A percentile compares a stretch with the other conserved stretches of the same genome.
Conservation (phyloP, 2,329 filamentous ascomycete genomes). For the Leptographium procerum region DNA sequence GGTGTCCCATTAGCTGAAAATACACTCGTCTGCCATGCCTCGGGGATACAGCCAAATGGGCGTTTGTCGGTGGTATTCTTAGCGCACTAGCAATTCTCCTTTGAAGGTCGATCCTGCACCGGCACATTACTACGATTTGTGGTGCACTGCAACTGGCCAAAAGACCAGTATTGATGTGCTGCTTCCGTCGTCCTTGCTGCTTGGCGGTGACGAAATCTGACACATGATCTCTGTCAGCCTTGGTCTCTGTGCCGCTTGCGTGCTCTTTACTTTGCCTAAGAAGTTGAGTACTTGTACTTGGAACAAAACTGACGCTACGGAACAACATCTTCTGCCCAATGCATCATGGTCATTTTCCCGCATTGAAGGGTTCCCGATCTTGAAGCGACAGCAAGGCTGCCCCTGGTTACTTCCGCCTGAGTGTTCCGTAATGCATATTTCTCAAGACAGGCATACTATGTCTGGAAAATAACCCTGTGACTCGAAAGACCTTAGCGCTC, state of each 20-base stretch:
- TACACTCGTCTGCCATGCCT: background rate
- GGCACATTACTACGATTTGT: too few species aligned
- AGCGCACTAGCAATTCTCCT: background rate
- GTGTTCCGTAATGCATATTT: too few species aligned
- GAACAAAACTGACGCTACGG: too few species aligned
- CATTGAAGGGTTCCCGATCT: too few species aligned
- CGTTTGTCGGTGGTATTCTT: conserved; percentile 18
- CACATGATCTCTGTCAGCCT: background rate
- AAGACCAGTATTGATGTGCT: background rate
- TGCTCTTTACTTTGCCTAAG: background rate
- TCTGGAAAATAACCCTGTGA: too few species aligned
- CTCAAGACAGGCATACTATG: too few species aligned
- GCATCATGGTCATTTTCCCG: background rate
- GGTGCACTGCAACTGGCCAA: too few species aligned
- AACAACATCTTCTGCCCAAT: too few species aligned
- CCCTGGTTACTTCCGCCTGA: too few species aligned
- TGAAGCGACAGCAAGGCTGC: too few species aligned
- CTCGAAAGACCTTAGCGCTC: too few species aligned
- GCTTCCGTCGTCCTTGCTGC: background rate
- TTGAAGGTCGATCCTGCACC: background rate
- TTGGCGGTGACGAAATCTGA: background rate
- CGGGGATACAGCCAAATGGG: conserved; percentile 14
- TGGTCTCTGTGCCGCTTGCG: background rate
- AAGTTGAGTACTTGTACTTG: too few species aligned
- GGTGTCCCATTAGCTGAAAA: background rate